A percentile compares a stretch with the other conserved stretches of the same genome.
Conservation (phyloP, 108 stramenopile genomes). For the Nitzschia sp. region DNA sequence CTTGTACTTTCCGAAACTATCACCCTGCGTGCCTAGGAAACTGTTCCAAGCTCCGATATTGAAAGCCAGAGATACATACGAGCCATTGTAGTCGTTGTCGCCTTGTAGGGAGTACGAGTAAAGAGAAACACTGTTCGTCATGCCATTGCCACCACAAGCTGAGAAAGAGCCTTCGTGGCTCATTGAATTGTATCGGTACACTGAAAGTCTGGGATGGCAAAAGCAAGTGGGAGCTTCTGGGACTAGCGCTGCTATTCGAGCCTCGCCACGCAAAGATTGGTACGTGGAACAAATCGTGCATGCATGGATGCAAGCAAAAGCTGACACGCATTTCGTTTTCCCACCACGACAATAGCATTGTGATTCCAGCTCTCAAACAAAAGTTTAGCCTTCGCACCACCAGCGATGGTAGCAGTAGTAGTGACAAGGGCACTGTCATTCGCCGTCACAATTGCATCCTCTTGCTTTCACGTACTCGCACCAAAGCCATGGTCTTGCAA, state of each 20-base stretch:
- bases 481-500: slow-evolving; percentile 42
- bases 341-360: slow-evolving; percentile 13
- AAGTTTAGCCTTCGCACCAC: slow-evolving; percentile 26
- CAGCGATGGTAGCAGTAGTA: not conserved
- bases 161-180: slow-evolving; percentile 17
- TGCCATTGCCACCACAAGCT: too few species aligned
- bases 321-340: not conserved
- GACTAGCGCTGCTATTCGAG: not conserved
- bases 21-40: too few species aligned
- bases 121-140: too few species aligned
- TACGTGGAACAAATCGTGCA: not conserved
- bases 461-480: slow-evolving; percentile 26
- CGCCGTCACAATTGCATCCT: slow-evolving; percentile 36
- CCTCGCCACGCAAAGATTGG: slow-evolving; percentile 25
- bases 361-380: slow-evolving; percentile 34
- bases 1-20: too few species aligned
- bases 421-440: slow-evolving; percentile 29
- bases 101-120: too few species aligned
- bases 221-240: slow-evolving; percentile 6
- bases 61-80: too few species aligned
- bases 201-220: slow-evolving; percentile 20
- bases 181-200: slow-evolving; percentile 21
- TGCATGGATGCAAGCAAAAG: not conserved
- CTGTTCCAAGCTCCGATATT: too few species aligned
- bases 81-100: too few species aligned